Evolutionary conservation across 306 rosid species (phyloP).

Genomic region (Cucurbita pepo): DNA sequence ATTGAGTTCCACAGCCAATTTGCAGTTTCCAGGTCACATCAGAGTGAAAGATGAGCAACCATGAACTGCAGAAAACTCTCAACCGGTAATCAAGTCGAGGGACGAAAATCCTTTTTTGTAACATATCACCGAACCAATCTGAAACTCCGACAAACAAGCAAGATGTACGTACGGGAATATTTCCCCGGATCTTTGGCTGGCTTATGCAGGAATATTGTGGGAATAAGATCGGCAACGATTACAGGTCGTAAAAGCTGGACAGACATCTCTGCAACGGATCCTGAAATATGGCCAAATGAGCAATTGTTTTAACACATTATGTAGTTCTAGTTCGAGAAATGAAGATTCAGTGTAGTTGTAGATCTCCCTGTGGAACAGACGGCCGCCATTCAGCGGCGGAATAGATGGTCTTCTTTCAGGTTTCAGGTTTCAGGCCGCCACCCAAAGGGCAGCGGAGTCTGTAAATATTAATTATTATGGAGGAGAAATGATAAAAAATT

Average conservation of each 20-base stretch:
- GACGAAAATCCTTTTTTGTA: constrained; percentile 11
- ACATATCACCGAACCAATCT: constrained; percentile 42
- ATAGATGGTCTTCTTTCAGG: constrained; percentile 36
- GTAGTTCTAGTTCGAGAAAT: constrained; percentile 35
- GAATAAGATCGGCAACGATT: constrained; percentile 29
- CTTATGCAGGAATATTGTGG: constrained; percentile 36
- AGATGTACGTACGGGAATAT: constrained; percentile 12
- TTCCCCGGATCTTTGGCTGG: constrained; percentile 26
- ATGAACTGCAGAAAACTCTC: constrained; percentile 25
- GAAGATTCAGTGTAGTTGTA: constrained; percentile 48
- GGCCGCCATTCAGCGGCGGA: constrained; percentile 26
- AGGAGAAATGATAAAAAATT: constrained; percentile 18
- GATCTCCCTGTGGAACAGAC: constrained; percentile 31
- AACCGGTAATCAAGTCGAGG: background rate
- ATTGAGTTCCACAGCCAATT: constrained; percentile 59
- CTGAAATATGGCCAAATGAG: constrained; percentile 42
- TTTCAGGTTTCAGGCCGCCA: constrained; percentile 28
- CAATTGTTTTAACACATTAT: constrained; percentile 34
- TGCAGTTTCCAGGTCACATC: constrained; percentile 34
- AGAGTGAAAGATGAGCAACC: constrained; percentile 35
- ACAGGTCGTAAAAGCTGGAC: background rate
- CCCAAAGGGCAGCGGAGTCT: constrained; percentile 68
- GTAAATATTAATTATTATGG: constrained; percentile 70
- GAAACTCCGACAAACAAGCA: constrained; percentile 28
- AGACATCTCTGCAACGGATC: background rate